Base-by-base conservation (phyloP, 129 eudicot species). In the Deinandra increscens region DNA sequence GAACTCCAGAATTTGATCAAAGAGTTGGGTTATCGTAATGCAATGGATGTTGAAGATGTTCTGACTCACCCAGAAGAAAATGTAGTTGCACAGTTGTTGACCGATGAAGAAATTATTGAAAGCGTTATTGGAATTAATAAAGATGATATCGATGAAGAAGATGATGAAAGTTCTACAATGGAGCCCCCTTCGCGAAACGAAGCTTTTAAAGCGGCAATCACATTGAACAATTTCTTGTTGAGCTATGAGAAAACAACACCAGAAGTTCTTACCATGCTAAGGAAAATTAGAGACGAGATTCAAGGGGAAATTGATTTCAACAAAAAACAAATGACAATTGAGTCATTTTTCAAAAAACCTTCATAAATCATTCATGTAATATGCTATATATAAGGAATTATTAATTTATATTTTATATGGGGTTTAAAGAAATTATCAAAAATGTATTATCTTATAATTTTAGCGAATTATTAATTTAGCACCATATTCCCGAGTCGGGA, bases 391-490 rank as follows among this genome's bases (percentile, higher is more conserved):
- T n/a, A n/a, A n/a, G n/a, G n/a, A n/a, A n/a, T n/a, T n/a, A n/a
- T n/a, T n/a, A n/a, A n/a, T n/a, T n/a, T n/a, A n/a, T n/a, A n/a
- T n/a, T n/a, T n/a, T n/a, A n/a, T n/a, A n/a, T n/a, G n/a, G n/a
- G n/a, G n/a, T n/a, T n/a, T 66, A 75, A 33, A 66, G 73, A 67
- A 75, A 75, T 66, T 75, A 67, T 75, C 61, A 75, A 75, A 75
- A 75, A 20, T 58, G 69, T 75, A 67, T 67, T 67, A 75, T 75
- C 80, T 75, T 67, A 75, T 75, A 75, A 75, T 58, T 75, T 75
- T 75, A 75, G 74, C 69, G 74, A 75, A 75, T 75, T 75, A 44
- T 75, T 75, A 76, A 59, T 76, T 76, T 58, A 67, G 61, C 74
- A 75, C 74, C 74, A 42, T 75, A 55, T 75, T 74, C 60, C 63